Evolutionary conservation across 2,329 filamentous ascomycete genomes (phyloP), one percentile per base, ranked within the genome.

Genomic region (Thelonectria blattea): DNA sequence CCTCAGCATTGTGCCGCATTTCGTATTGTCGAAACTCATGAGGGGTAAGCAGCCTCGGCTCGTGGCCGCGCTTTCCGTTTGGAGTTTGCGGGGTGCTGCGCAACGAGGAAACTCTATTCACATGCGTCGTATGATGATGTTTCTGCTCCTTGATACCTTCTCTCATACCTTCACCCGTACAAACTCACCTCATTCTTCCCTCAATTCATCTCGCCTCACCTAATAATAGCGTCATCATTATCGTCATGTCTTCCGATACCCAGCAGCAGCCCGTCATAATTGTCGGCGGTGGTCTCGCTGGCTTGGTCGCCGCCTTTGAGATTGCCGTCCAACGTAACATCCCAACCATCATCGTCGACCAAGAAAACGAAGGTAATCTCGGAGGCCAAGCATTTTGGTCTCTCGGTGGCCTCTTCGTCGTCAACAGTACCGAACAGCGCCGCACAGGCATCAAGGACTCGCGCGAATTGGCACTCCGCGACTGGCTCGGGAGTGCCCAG

Each of bases 311-410:
- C 3, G 84, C 85, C 45, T 85, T 80, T 65, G 85, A 87, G 74
- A 80, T 87, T 7, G 76, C 80, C 14, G 75, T 61, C n/a, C 58
- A 80, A 68, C 81, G 78, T 60, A 74, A 78, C 52, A 74, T 87
- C n/a, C 80, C 78, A 2, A 78, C 78, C 37, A 60, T 87, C 50
- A 72, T 87, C 43, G 53, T 88, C 52, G 86, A 88, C 73, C 85
- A 88, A 68, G 85, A 88, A 69, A 83, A 82, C 59, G 78, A 76
- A 30, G 72, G 78, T 62, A 87, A 80, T 65, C 76, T 88, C 10
- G 86, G 86, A 60, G 85, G 85, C 2, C 85, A 88, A 72, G 85
- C 85, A 7, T 88, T 87, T 70, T 88, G 85, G 84, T 88, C 85
- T 3, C 80, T 88, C 1, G 86, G 85, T 34, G 85, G 85, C 37